A percentile compares a stretch with the other conserved stretches of the same genome.
These are phyloP conservation scores for Kingdonia uniflora DNA, from an alignment of 164 flowering plant species.

Conservation along the genomic window DNA sequence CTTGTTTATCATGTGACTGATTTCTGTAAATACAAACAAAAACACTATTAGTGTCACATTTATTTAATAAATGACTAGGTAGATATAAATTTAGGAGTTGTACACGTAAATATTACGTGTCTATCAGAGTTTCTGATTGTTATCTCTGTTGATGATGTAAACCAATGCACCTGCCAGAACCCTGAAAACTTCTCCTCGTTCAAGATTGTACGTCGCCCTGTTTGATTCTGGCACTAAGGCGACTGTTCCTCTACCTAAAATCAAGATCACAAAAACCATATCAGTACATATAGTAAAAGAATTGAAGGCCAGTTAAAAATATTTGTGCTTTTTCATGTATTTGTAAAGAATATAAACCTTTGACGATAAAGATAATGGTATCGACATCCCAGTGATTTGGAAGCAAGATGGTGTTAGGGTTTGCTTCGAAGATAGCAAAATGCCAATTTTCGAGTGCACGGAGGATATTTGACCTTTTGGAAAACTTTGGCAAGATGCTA, in stretches of 20 bases:
- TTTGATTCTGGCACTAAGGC: constrained; percentile 3
- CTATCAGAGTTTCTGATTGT: constrained; percentile 16
- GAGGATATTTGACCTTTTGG: constrained; percentile 28
- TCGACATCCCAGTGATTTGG: constrained; percentile 49
- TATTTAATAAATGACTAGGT: no score
- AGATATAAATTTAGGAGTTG: no score
- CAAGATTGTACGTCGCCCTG: constrained; percentile 10
- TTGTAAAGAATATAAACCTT: neutral
- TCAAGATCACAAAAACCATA: neutral
- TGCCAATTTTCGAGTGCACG: constrained; percentile 38
- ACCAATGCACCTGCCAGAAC: constrained; percentile 13
- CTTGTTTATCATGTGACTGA: no score
- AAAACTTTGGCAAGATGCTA: constrained; percentile 29
- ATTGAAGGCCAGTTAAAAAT: no score
- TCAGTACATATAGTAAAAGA: neutral
- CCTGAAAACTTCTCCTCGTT: constrained; percentile 14
- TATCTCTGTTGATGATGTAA: constrained; percentile 8
- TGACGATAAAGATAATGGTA: neutral
- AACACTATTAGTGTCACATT: no score
- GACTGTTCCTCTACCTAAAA: constrained; percentile 14
- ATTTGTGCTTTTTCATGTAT: neutral
- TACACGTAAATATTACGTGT: no score
- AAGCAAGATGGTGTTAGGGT: constrained; percentile 33
- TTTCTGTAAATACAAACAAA: no score
- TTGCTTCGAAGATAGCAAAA: constrained; percentile 29